Conservation (phyloP, 2,329 filamentous ascomycete genomes). For the Cercospora canescens region DNA sequence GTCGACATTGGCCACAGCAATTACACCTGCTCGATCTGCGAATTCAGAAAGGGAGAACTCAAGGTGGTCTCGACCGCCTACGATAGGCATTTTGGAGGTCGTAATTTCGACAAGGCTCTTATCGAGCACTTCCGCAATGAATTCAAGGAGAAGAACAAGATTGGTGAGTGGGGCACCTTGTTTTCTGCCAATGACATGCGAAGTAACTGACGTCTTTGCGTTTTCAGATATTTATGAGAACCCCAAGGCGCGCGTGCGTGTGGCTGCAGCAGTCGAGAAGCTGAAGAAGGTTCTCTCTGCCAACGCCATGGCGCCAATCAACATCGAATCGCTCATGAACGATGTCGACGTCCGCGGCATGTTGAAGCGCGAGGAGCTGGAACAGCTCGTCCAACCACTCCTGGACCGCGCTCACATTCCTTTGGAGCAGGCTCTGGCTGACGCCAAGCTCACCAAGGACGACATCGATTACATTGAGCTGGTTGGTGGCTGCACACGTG, state of each 20-base stretch:
- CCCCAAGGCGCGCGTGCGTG: conserved; percentile 84
- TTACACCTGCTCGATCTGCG: conserved; percentile 90
- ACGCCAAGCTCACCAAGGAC: conserved; percentile 85
- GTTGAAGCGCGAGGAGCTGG: conserved; percentile 92
- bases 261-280: conserved; percentile 89
- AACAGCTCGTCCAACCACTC: conserved; percentile 84
- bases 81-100: conserved; percentile 95
- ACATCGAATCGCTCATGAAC: conserved; percentile 98
- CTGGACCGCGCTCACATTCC: conserved; percentile 71
- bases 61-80: conserved; percentile 88
- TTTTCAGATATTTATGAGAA: conserved; percentile 76
- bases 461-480: conserved; percentile 94
- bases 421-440: conserved; percentile 88
- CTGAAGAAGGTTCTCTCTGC: conserved; percentile 97
- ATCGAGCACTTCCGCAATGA: conserved; percentile 93
- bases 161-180: conserved; percentile 44
- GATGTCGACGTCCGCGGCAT: conserved; percentile 87
- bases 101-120: conserved; percentile 93
- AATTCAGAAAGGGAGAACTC: conserved; percentile 96
- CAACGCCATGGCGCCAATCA: conserved; percentile 88
- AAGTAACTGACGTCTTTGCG: conserved; percentile 2
- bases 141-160: conserved; percentile 97
- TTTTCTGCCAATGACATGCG: neutral
- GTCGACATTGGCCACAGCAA: conserved; percentile 96
- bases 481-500: conserved; percentile 91